phyloP scores from a whole-genome alignment of 1,139 yeast species.

The Groenewaldozyma auringiensis region DNA sequence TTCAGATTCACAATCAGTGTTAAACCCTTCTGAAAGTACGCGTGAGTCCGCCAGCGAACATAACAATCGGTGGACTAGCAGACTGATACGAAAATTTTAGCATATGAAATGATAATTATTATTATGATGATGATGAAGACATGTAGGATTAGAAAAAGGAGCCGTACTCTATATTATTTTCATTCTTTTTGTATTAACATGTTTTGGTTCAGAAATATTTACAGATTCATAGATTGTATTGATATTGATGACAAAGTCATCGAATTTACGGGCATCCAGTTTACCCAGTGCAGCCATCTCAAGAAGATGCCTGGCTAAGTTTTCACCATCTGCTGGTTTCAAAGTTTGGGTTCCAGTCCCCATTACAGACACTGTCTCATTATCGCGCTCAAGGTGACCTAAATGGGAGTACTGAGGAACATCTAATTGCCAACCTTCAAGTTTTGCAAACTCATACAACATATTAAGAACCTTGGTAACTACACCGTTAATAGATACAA shows the following conservation, averaged over 20 bases:
- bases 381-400: background rate
- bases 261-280: background rate
- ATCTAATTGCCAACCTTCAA: background rate
- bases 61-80: background rate
- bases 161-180: background rate
- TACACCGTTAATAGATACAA: constrained; percentile 33
- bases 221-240: background rate
- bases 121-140: background rate
- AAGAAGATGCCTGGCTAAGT: background rate
- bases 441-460: constrained; percentile 7
- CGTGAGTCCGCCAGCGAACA: background rate
- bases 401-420: background rate
- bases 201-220: background rate
- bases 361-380: background rate
- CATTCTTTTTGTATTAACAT: background rate
- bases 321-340: too few relatives aligned
- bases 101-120: background rate
- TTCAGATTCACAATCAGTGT: constrained; percentile 12
- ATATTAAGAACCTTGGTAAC: constrained; percentile 17
- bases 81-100: background rate
- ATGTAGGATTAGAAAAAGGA: background rate
- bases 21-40: constrained; percentile 3
- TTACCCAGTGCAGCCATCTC: background rate
- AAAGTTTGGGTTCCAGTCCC: too few relatives aligned
- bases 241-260: background rate